These are phyloP conservation scores for Tetrapisispora phaffii DNA, from an alignment of 805 yeast genomes.

Conservation along the genomic window DNA sequence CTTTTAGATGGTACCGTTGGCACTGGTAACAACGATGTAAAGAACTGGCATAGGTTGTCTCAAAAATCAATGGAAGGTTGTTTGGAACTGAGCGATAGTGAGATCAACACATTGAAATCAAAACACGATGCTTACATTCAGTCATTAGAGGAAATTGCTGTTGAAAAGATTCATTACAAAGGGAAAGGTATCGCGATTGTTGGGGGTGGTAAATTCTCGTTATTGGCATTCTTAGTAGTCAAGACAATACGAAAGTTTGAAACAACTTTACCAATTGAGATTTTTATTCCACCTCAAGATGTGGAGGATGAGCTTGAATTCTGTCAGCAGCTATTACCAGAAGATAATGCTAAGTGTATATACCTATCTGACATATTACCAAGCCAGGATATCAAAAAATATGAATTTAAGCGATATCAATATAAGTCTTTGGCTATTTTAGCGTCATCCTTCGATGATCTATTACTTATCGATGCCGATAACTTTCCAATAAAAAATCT, in stretches of 20 bases:
- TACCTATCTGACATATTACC: slow-evolving; percentile 48
- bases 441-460: slow-evolving; percentile 63
- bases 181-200: slow-evolving; percentile 41
- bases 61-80: slow-evolving; percentile 16
- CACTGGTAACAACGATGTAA: slow-evolving; percentile 12
- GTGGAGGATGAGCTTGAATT: slow-evolving; percentile 53
- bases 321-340: slow-evolving; percentile 51
- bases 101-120: slow-evolving; percentile 9
- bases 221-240: slow-evolving; percentile 56
- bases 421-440: slow-evolving; percentile 60
- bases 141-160: slow-evolving; percentile 5
- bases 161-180: slow-evolving; percentile 31
- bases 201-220: slow-evolving; percentile 70
- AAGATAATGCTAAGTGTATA: slow-evolving; percentile 54
- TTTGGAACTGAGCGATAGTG: slow-evolving; percentile 14
- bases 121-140: slow-evolving; percentile 14
- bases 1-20: slow-evolving; percentile 17
- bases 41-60: slow-evolving; percentile 15
- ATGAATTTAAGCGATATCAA: slow-evolving; percentile 52
- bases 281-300: slow-evolving; percentile 51
- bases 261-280: slow-evolving; percentile 65
- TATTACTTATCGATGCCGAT: slow-evolving; percentile 66
- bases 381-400: slow-evolving; percentile 35
- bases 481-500: slow-evolving; percentile 61
- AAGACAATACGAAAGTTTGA: slow-evolving; percentile 53